phyloP scores from a whole-genome alignment of 495 filamentous ascomycete genomes.

The Clavariopsis aquatica region DNA sequence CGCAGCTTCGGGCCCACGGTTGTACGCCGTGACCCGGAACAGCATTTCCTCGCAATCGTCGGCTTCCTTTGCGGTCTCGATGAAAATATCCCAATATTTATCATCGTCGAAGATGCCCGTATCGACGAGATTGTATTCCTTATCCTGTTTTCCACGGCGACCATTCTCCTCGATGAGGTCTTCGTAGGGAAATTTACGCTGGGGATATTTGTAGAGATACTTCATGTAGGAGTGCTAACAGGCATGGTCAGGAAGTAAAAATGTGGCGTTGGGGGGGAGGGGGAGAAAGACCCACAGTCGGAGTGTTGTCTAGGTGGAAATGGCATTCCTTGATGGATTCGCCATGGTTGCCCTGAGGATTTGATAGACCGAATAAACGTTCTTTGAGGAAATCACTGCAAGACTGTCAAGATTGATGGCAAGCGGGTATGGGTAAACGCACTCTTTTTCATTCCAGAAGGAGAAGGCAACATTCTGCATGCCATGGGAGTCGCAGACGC shows the following conservation, averaged over 20 bases:
- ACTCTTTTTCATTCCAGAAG: conserved; percentile 98
- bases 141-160: conserved; percentile 68
- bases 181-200: conserved; percentile 87
- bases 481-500: conserved; percentile 89
- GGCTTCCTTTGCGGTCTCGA: conserved; percentile 91
- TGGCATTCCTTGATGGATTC: conserved; percentile 95
- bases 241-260: conserved; percentile 11
- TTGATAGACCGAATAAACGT: conserved; percentile 88
- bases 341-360: conserved; percentile 94
- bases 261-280: conserved; percentile 29
- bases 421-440: conserved; percentile 41
- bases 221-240: conserved; percentile 96
- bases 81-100: conserved; percentile 94
- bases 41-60: conserved; percentile 87
- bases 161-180: conserved; percentile 82
- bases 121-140: conserved; percentile 89
- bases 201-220: conserved; percentile 95
- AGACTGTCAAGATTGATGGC: conserved; percentile 9
- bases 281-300: conserved; percentile 48
- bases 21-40: conserved; percentile 95
- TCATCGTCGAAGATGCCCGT: conserved; percentile 91
- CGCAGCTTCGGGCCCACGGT: conserved; percentile 85
- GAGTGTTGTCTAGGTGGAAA: conserved; percentile 94
- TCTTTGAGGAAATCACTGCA: conserved; percentile 87
- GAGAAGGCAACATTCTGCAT: conserved; percentile 89